Base-by-base conservation (phyloP, 2,329 filamentous ascomycete genomes). In the Hypoxylon sp. region DNA sequence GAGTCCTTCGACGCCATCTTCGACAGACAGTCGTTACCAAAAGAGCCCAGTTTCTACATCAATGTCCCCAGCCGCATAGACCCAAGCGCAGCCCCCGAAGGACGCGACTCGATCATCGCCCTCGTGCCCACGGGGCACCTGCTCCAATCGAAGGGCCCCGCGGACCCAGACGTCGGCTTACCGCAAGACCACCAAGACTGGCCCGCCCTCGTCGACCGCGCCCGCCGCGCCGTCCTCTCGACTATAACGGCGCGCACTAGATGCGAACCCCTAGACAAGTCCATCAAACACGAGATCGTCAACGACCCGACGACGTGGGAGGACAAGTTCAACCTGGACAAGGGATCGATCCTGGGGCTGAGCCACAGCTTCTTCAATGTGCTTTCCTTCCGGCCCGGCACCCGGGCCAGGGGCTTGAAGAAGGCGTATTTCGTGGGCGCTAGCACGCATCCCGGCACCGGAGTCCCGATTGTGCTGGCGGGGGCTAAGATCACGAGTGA, bases 1-100 rank as follows among this genome's bases (percentile, higher is more conserved):
- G 89, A 91, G 73, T 90, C 86, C n/a, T 94, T 94, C 74, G 91
- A 94, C 78, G 86, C 87, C 65, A 94, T 94, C 66, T 94, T 94
- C 84, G 88, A 91, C 71, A 81, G 87, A 31, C 89, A 93, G 66
- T 80, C 85, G 2, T 87, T 94, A 8, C 92, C 92, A 1, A 78
- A 84, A 1, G 84, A 93, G 65, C 91, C 91, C 0, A 91, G 87
- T 62, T 94, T 94, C 82, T 94, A 94, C 79, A 87, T 94, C 79
- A 93, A 94, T 75, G 91, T 94, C 0, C 92, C 92, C 0, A 91
- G 87, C 51, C 85, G 91, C 11, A 85, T 93, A 6, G 92, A 94
- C 71, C 81, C 88, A 0, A 85, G 85, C 0, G 92, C 92, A 0
- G 91, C 92, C 0, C 92, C 92, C 0, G 78, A 83, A 2, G 88